These are phyloP conservation scores for Juglanconis juglandina DNA, from an alignment of 2,329 filamentous ascomycete genomes.

Conservation along the genomic window DNA sequence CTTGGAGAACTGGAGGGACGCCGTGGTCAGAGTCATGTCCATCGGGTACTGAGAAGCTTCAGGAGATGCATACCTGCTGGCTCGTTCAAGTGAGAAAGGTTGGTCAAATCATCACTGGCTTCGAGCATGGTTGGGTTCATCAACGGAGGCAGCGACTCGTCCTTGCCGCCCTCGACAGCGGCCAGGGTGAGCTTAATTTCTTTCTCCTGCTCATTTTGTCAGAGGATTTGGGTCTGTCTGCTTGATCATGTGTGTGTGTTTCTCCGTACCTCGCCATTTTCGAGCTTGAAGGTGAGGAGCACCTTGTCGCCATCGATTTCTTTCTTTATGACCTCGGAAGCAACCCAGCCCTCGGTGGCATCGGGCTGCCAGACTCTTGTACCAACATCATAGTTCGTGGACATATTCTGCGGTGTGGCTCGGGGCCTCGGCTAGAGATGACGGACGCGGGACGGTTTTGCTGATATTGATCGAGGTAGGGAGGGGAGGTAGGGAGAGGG, in stretches of 20 bases:
- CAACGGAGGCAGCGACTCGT: constrained; percentile 78
- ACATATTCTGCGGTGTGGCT: constrained; percentile 55
- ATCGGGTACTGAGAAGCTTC: background rate
- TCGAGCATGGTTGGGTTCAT: constrained; percentile 99
- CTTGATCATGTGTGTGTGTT: background rate
- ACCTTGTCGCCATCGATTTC: constrained; percentile 80
- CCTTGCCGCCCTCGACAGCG: constrained; percentile 72
- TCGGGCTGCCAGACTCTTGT: constrained; percentile 99
- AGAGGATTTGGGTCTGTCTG: constrained; percentile 8
- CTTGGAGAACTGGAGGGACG: constrained; percentile 73
- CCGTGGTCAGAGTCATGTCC: constrained; percentile 23
- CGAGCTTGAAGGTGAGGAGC: constrained; percentile 80
- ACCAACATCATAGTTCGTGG: constrained; percentile 91
- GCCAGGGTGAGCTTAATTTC: constrained; percentile 72
- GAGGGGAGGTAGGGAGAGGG: background rate
- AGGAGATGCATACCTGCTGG: constrained; percentile 69
- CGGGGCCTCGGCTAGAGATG: constrained; percentile 3
- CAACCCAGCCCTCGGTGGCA: constrained; percentile 91
- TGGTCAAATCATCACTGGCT: constrained; percentile 96
- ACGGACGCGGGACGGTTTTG: background rate
- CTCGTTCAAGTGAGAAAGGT: constrained; percentile 95
- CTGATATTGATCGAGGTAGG: constrained; percentile 9
- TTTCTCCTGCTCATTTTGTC: constrained; percentile 58
- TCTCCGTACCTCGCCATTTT: constrained; percentile 81
- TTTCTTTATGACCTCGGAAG: constrained; percentile 90